Base-by-base conservation (phyloP, 495 filamentous ascomycete species). In the Cenococcum geophilum region DNA sequence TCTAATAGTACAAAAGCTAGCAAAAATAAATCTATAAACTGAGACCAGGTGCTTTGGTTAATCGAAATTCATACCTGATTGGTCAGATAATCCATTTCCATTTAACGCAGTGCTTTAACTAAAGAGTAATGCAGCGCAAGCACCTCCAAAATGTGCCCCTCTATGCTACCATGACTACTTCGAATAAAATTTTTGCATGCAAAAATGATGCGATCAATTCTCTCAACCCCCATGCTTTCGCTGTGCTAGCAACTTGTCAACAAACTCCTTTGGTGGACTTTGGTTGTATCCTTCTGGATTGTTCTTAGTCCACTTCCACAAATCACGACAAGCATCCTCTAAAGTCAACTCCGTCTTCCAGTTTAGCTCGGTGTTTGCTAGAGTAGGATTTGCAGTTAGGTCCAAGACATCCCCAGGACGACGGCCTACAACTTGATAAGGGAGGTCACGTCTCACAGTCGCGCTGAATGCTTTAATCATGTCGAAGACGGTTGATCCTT, bases 261-360 rank as follows among this genome's bases (percentile, higher is more conserved):
- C 70, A 67, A 98, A 79, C 73, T 88, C 86, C 60, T 89, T 82
- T 34, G 93, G 93, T 21, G 93, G 91, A 64, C 89, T 76, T 76
- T 97, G 92, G 55, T 89, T 80, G 77, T 97, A 97, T 18, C 93
- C 93, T 77, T 89, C 82, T 45, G 93, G 93, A 76, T 98, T 97
- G 76, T 97, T 97, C 74, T 88, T 82, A 1, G 83, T 86, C 93
- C 93, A 98, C 70, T 83, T 86, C 93, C 93, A 98, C 59, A 98
- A 80, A 72, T 97, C 91, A 71, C 85, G 85, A 74, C 93, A 98
- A 11, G 91, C 90, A 71, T 96, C 81, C 77, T 98, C 91, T 69
- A 98, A 81, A 16, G 90, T 92, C 53, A 83, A 80, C 78, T 92
- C 79, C 8, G 93, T 90, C 80, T 91, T 93, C 93, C 93, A 98